Conservation (phyloP, 2,329 filamentous ascomycete genomes). For the Diaporthe eres region DNA sequence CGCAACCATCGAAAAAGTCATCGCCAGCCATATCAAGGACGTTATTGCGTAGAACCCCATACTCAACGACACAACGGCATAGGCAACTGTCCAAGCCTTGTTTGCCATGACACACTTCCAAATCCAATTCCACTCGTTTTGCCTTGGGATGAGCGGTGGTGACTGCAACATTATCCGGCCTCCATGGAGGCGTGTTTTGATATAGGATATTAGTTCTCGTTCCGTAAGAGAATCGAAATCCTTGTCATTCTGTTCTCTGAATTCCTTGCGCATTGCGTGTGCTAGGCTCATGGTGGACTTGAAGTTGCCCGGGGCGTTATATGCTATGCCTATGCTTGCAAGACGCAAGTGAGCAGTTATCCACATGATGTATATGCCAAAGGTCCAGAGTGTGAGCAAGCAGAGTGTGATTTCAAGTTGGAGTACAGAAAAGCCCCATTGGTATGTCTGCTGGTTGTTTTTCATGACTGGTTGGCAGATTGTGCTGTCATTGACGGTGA, state of each 20-base stretch:
- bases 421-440: neutral
- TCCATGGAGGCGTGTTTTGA: neutral
- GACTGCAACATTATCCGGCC: neutral
- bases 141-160: neutral
- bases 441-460: neutral
- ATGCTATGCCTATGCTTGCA: neutral
- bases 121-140: neutral
- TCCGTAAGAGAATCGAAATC: neutral
- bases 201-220: neutral
- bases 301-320: neutral
- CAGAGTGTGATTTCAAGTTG: neutral
- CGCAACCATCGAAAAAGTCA: neutral
- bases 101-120: neutral
- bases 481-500: neutral
- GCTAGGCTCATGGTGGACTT: neutral
- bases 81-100: neutral
- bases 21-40: neutral
- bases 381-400: neutral
- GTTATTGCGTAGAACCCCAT: neutral
- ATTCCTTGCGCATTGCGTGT: neutral
- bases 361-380: neutral
- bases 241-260: neutral
- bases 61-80: neutral
- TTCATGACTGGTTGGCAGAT: neutral
- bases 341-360: neutral